Evolutionary conservation across 2,329 filamentous ascomycete genomes (phyloP), one percentile per base, ranked within the genome.

Genomic region (Ophiostoma sp.): DNA sequence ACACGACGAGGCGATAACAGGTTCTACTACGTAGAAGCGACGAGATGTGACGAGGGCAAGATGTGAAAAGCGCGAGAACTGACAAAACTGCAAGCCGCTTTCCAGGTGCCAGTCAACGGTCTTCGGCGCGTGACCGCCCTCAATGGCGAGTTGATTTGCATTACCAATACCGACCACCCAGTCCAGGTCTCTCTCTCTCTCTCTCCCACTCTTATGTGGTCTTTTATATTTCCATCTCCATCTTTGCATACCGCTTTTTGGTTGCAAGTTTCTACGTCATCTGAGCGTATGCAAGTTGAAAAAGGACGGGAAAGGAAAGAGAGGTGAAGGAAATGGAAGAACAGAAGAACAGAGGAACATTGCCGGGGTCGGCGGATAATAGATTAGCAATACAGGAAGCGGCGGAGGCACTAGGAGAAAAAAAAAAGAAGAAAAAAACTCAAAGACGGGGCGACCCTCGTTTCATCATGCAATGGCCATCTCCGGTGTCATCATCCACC

Each of bases 181-280:
- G n/a, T 27, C 23, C 52, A 2, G 4, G 57, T 20, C 44, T 20
- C 44, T 17, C 0, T 57, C n/a, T 8, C 13, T 13, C n/a, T 7
- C 44, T 20, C 44, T 17, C 44, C 17, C 44, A 7, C 7, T 27
- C 23, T 57, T 57, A 27, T 57, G n/a, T 48, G 7, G 17, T 20
- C 52, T 57, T 27, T 11, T 62, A 62, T 62, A n/a, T 11, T 62
- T 31, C 57, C 27, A 17, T 31, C 11, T 15, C 27, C 57, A 11
- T 62, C 57, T 33, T 11, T 62, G 57, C 57, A 62, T 62, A 62
- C 57, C 57, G 57, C 57, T 64, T 20, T n/a, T 68, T 54, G 31
- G 33, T 36, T 23, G 8, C 62, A 52, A 23, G 13, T 41, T 36
- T 11, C 35, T 36, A 62, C 39, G 52, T 39, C 57, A 62, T 62